phyloP scores from a whole-genome alignment of 1,284 basidiomycete species.

The Boletus semigastroideus region DNA sequence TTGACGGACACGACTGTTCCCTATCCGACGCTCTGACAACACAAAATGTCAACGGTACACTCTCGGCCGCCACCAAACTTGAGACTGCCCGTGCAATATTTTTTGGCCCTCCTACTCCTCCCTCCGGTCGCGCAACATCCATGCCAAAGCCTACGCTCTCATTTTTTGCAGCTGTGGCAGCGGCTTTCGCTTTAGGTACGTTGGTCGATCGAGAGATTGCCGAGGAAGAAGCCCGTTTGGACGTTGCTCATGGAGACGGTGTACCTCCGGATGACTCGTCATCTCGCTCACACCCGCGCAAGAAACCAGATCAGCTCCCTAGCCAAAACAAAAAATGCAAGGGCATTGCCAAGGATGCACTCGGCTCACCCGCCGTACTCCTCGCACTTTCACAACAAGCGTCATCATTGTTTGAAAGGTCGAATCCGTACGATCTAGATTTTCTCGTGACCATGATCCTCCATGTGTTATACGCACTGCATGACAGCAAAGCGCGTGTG shows the following conservation, averaged over 20 bases:
- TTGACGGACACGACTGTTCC: conserved; percentile 18
- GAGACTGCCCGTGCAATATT: conserved; percentile 35
- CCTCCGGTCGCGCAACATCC: conserved; percentile 8
- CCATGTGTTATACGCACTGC: conserved; percentile 53
- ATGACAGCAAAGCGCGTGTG: conserved; percentile 47
- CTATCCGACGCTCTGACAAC: conserved; percentile 8
- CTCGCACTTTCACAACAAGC: conserved; percentile 48
- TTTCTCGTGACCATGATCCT: conserved; percentile 51
- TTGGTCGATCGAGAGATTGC: conserved; percentile 36
- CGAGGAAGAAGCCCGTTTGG: conserved; percentile 30
- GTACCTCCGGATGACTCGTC: conserved; percentile 23
- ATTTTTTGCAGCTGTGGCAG: conserved; percentile 57
- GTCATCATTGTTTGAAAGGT: conserved; percentile 41
- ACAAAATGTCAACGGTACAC: conserved; percentile 6
- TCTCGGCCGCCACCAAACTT: conserved; percentile 16
- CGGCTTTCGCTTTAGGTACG: conserved; percentile 57
- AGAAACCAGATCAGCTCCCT: conserved; percentile 22
- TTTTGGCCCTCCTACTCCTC: conserved; percentile 30
- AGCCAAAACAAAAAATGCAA: conserved; percentile 26
- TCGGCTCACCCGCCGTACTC: conserved; percentile 37
- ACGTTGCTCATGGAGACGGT: conserved; percentile 20
- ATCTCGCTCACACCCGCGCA: conserved; percentile 23
- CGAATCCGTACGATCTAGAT: conserved; percentile 47
- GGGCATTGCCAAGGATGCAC: conserved; percentile 27
- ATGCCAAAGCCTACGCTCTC: conserved; percentile 46